These are phyloP conservation scores for Geotrichum reessii DNA, from an alignment of 1,139 yeast species.

Conservation along the genomic window DNA sequence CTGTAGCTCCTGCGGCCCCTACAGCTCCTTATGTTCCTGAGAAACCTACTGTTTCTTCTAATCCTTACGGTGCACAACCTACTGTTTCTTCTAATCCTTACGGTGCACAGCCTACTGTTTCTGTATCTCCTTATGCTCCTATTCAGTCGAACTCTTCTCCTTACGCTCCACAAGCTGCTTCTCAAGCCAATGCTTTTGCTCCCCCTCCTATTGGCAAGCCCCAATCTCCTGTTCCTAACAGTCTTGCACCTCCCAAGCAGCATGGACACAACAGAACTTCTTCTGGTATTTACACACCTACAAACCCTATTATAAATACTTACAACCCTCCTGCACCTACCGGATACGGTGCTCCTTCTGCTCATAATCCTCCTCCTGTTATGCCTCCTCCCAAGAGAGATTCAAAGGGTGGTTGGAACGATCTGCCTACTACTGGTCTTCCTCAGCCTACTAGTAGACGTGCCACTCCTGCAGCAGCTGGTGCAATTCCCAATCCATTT, in stretches of 20 bases:
- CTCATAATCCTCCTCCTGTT: slow-evolving; percentile 20
- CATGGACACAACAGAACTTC: slow-evolving; percentile 15
- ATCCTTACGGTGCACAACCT: slow-evolving; percentile 15
- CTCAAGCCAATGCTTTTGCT: slow-evolving; percentile 16
- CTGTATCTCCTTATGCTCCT: slow-evolving; percentile 18
- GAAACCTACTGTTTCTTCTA: slow-evolving; percentile 14
- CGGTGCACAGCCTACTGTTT: slow-evolving; percentile 7
- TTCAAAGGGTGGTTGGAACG: slow-evolving; percentile 84
- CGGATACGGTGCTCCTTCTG: slow-evolving; percentile 10
- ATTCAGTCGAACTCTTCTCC: slow-evolving; percentile 18
- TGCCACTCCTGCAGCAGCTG: slow-evolving; percentile 25
- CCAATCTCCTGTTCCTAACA: slow-evolving; percentile 3
- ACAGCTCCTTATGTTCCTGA: slow-evolving; percentile 20
- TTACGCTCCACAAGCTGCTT: slow-evolving; percentile 20
- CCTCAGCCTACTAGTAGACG: slow-evolving; percentile 22
- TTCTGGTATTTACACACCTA: slow-evolving; percentile 19
- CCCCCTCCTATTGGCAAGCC: slow-evolving; percentile 19
- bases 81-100: slow-evolving; percentile 16
- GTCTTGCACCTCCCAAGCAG: slow-evolving; percentile 6
- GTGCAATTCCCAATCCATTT: slow-evolving; percentile 25
- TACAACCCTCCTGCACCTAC: slow-evolving; percentile 12
- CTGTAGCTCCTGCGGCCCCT: slow-evolving; percentile 21
- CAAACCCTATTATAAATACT: slow-evolving; percentile 18
- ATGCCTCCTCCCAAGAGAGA: slow-evolving; percentile 44
- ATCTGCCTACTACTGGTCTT: slow-evolving; percentile 59